Conservation (phyloP, 495 filamentous ascomycete genomes). For the Penicillium maclennaniae region DNA sequence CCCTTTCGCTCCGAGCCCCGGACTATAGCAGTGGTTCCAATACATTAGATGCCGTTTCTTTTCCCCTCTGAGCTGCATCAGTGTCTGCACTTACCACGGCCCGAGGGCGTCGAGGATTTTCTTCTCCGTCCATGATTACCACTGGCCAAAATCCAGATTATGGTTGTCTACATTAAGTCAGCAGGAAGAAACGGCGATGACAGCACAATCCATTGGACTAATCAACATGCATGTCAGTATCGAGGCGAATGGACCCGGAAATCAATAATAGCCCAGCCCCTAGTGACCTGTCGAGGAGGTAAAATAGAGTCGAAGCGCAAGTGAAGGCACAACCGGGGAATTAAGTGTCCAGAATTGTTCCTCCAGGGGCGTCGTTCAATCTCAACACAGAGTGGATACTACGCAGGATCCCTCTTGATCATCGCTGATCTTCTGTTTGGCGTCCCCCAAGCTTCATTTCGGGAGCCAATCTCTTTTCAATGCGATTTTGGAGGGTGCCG, state of each 20-base stretch:
- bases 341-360: neutral
- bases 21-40: neutral
- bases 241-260: neutral
- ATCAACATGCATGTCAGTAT: neutral
- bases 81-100: constrained; percentile 7
- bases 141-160: neutral
- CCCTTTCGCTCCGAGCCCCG: constrained; percentile 3
- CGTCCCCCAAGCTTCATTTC: constrained; percentile 4
- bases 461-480: constrained; percentile 1
- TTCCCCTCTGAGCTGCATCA: neutral
- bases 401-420: constrained; percentile 11
- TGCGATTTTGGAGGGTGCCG: neutral
- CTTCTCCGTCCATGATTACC: constrained; percentile 7
- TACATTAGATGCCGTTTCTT: neutral
- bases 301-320: neutral
- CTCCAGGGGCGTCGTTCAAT: neutral
- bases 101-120: neutral
- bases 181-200: neutral
- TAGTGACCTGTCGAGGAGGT: neutral
- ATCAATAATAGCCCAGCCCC: neutral
- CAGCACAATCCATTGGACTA: neutral
- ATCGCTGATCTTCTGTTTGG: constrained; percentile 2
- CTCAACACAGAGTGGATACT: neutral
- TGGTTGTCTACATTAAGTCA: neutral
- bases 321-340: neutral